Evolutionary conservation across 1,139 yeast genomes (phyloP).

Genomic region (Geotrichum macrosporum): DNA sequence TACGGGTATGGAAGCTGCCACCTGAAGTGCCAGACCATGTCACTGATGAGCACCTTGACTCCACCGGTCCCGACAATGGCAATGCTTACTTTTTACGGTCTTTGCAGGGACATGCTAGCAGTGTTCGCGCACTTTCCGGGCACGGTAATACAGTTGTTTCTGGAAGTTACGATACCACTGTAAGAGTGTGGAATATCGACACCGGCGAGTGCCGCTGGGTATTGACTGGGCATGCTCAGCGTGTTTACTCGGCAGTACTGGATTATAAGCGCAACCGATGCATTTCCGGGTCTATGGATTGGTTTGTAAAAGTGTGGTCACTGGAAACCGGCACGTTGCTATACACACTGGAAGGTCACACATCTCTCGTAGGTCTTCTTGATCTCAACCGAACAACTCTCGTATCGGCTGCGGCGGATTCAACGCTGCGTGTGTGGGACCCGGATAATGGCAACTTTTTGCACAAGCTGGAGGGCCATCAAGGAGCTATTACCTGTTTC

Average conservation of each 20-base stretch:
- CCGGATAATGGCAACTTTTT: constrained; percentile 68
- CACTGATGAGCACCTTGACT: constrained; percentile 4
- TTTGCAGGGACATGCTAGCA: constrained; percentile 76
- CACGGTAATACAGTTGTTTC: constrained; percentile 78
- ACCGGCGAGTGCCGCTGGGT: constrained; percentile 62
- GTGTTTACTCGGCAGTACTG: constrained; percentile 81
- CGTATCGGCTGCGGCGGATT: constrained; percentile 97
- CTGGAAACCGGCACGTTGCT: constrained; percentile 66
- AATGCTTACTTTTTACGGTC: constrained; percentile 68
- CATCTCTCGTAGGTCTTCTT: constrained; percentile 81
- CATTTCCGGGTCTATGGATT: constrained; percentile 89
- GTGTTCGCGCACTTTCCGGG: constrained; percentile 87
- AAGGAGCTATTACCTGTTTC: constrained; percentile 88
- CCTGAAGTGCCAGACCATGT: constrained; percentile 24
- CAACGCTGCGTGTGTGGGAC: constrained; percentile 88
- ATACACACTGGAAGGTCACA: constrained; percentile 73
- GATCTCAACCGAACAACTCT: constrained; percentile 71
- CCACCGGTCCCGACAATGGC: constrained; percentile 16
- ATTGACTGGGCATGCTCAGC: constrained; percentile 76
- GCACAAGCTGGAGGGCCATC: constrained; percentile 76
- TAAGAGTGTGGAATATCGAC: constrained; percentile 46
- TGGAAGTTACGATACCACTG: constrained; percentile 87
- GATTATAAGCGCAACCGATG: constrained; percentile 74
- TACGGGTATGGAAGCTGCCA: constrained; percentile 87
- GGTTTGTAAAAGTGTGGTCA: constrained; percentile 87